Percentiles rank a stretch among this genome's conserved stretches.
phyloP scores from a whole-genome alignment of 2,329 filamentous ascomycete species.

The Fusarium sp. region DNA sequence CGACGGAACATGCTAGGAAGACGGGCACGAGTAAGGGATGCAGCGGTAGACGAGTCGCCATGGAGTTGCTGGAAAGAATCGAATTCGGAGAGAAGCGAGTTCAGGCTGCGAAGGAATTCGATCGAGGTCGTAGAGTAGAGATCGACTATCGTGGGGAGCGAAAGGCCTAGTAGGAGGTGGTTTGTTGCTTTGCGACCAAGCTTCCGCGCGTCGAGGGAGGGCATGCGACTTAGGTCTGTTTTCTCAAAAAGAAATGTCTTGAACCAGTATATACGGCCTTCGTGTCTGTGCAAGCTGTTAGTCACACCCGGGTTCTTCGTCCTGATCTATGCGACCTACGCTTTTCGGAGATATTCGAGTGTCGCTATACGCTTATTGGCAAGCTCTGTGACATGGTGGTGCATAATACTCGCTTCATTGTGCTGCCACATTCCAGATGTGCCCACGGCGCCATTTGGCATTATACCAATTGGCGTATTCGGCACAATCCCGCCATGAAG shows the following conservation, averaged over 20 bases:
- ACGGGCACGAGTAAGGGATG: slow-evolving; percentile 80
- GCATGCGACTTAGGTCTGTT: slow-evolving; percentile 81
- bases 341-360: slow-evolving; percentile 90
- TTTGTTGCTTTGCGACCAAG: slow-evolving; percentile 92
- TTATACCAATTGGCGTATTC: slow-evolving; percentile 21
- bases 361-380: slow-evolving; percentile 95
- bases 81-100: slow-evolving; percentile 89
- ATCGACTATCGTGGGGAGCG: slow-evolving; percentile 89
- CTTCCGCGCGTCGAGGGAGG: slow-evolving; percentile 87
- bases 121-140: slow-evolving; percentile 82
- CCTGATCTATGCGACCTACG: slow-evolving; percentile 69
- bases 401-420: slow-evolving; percentile 63
- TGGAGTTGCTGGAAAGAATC: slow-evolving; percentile 93
- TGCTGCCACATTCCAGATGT: slow-evolving; percentile 53
- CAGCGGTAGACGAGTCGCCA: slow-evolving; percentile 78
- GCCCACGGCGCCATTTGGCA: slow-evolving; percentile 42
- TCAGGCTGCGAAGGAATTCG: slow-evolving; percentile 89
- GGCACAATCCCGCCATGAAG: slow-evolving; percentile 39
- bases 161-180: slow-evolving; percentile 92
- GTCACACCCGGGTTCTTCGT: background rate
- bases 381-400: slow-evolving; percentile 82
- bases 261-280: slow-evolving; percentile 97
- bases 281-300: slow-evolving; percentile 71
- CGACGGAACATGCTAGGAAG: slow-evolving; percentile 88
- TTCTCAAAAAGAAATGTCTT: slow-evolving; percentile 95